Percentiles rank a stretch among this genome's conserved stretches.
phyloP scores from a whole-genome alignment of 441 rosid genomes.

The Aquilaria agallochum region DNA sequence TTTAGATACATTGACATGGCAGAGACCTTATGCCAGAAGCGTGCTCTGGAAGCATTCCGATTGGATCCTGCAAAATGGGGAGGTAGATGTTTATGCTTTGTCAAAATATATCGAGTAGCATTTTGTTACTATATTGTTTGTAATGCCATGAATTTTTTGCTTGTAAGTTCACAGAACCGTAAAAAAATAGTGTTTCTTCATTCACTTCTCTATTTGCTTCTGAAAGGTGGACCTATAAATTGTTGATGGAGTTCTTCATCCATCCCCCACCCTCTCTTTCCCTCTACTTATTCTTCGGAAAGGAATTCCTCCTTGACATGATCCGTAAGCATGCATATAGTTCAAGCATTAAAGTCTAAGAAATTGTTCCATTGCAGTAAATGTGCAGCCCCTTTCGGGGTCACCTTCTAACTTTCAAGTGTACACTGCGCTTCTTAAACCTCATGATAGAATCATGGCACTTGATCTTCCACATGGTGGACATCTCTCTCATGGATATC shows the following conservation, averaged over 20 bases:
- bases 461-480: slow-evolving; percentile 99
- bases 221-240: not conserved
- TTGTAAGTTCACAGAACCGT: slow-evolving; percentile 7
- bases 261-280: too few relatives aligned
- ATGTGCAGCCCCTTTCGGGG: slow-evolving; percentile 94
- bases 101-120: too few relatives aligned
- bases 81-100: slow-evolving; percentile 37
- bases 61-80: slow-evolving; percentile 96
- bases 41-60: slow-evolving; percentile 84
- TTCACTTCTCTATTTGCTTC: too few relatives aligned
- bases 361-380: slow-evolving; percentile 59
- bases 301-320: too few relatives aligned
- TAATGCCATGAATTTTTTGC: not conserved
- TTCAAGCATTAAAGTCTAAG: too few relatives aligned
- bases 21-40: slow-evolving; percentile 83
- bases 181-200: too few relatives aligned
- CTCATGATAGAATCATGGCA: slow-evolving; percentile 99
- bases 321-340: too few relatives aligned
- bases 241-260: not conserved
- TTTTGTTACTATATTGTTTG: too few relatives aligned
- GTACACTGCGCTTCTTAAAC: slow-evolving; percentile 88
- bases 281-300: too few relatives aligned
- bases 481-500: slow-evolving; percentile 99
- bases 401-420: slow-evolving; percentile 97
- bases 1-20: slow-evolving; percentile 94